These are phyloP conservation scores for Colletotrichum sidae DNA, from an alignment of 2,329 filamentous ascomycete genomes.

Conservation along the genomic window DNA sequence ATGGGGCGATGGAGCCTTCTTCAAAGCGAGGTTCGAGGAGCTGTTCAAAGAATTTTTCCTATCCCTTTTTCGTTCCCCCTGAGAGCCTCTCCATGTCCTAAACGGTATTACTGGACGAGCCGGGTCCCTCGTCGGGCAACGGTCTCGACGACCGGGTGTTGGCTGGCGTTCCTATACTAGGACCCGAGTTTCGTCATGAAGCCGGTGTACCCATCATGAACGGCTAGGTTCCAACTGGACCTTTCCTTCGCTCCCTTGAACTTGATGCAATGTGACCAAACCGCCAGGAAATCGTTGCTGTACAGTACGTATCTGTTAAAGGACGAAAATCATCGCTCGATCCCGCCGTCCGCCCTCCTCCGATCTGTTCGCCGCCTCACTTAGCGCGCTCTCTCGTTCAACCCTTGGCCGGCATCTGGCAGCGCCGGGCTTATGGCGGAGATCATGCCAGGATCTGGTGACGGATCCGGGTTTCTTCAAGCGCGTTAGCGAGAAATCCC, in stretches of 20 bases:
- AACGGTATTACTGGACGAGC: slow-evolving; percentile 2
- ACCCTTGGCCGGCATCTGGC: slow-evolving; percentile 33
- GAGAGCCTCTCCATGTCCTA: neutral
- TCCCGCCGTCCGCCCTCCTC: slow-evolving; percentile 18
- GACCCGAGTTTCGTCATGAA: slow-evolving; percentile 8
- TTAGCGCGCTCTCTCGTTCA: neutral
- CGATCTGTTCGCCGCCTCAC: slow-evolving; percentile 30
- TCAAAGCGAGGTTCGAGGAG: neutral
- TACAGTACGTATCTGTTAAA: too few relatives aligned
- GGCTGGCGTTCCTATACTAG: slow-evolving; percentile 4
- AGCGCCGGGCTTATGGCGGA: slow-evolving; percentile 25
- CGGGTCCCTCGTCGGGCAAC: neutral
- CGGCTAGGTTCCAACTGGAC: slow-evolving; percentile 5
- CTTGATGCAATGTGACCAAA: too few relatives aligned
- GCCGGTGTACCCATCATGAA: slow-evolving; percentile 1
- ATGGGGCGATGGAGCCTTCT: neutral
- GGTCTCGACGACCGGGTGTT: slow-evolving; percentile 6
- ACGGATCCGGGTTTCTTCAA: slow-evolving; percentile 30
- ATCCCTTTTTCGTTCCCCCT: slow-evolving; percentile 1
- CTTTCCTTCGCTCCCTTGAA: neutral
- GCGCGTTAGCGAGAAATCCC: slow-evolving; percentile 36
- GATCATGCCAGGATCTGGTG: slow-evolving; percentile 37
- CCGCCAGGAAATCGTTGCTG: too few relatives aligned
- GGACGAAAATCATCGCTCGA: too few relatives aligned
- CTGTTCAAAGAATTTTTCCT: neutral